Base-by-base conservation (phyloP, 768 basidiomycete genomes). In the Astraeus odoratus region DNA sequence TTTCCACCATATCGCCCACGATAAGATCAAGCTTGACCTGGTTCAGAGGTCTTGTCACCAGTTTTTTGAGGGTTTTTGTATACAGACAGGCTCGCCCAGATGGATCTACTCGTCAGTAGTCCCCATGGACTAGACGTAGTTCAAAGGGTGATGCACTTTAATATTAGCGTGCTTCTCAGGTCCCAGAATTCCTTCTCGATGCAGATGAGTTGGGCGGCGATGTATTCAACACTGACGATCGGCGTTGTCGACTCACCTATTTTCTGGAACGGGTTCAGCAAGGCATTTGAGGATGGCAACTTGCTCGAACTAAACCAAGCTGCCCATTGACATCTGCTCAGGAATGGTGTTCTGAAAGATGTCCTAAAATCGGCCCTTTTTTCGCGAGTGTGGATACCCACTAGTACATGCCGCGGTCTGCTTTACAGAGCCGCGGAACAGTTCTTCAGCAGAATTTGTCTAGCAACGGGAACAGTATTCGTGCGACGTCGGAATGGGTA, bases 341-440 rank as follows among this genome's bases (percentile, higher is more conserved):
- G n/a, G n/a, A n/a, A n/a, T n/a, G n/a, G n/a, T n/a, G n/a, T n/a
- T n/a, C n/a, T n/a, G n/a, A n/a, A n/a, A n/a, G n/a, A n/a, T n/a
- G n/a, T n/a, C n/a, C n/a, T n/a, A n/a, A n/a, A n/a, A n/a, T n/a
- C n/a, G n/a, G n/a, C n/a, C n/a, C n/a, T n/a, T n/a, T n/a, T n/a
- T 76, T 78, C 47, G 73, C 68, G 0, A 72, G 67, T 68, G 63
- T 80, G n/a, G n/a, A n/a, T n/a, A n/a, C n/a, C n/a, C n/a, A n/a
- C n/a, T n/a, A n/a, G n/a, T n/a, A n/a, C n/a, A n/a, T n/a, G n/a
- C n/a, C n/a, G n/a, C n/a, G n/a, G n/a, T n/a, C n/a, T n/a, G n/a
- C n/a, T n/a, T n/a, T n/a, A n/a, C n/a, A n/a, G n/a, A n/a, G n/a
- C n/a, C n/a, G n/a, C n/a, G n/a, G n/a, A n/a, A n/a, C n/a, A n/a